A percentile compares a stretch with the other conserved stretches of the same genome.
phyloP scores from a whole-genome alignment of 257 asterid genomes.

The Gentiana dahurica region DNA sequence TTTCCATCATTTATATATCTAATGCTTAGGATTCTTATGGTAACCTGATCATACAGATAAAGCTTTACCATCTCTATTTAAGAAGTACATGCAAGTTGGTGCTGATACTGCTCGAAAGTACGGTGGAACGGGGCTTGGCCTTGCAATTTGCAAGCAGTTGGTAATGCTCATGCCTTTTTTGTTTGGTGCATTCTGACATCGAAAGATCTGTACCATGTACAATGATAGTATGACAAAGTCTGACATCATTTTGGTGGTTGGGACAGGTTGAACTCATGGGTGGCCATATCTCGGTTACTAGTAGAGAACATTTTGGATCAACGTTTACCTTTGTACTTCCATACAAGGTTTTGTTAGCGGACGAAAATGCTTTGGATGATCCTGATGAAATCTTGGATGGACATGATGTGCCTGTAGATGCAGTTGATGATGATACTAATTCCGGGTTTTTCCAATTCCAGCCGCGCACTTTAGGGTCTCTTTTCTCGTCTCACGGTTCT shows the following conservation, averaged over 20 bases:
- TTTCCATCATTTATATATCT: neutral
- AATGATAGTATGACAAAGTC: too few species aligned
- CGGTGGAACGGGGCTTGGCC: conserved; percentile 94
- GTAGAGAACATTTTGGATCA: conserved; percentile 63
- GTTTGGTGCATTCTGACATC: neutral
- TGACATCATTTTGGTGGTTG: neutral
- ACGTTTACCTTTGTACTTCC: conserved; percentile 76
- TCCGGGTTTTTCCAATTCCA: conserved; percentile 61
- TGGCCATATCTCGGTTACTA: conserved; percentile 65
- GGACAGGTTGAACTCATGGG: conserved; percentile 95
- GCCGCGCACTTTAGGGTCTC: conserved; percentile 62
- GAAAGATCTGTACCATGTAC: neutral
- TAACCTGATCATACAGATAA: conserved; percentile 34
- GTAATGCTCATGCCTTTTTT: conserved; percentile 22
- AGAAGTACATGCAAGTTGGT: conserved; percentile 93
- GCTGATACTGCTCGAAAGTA: conserved; percentile 89
- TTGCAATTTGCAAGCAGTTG: conserved; percentile 87
- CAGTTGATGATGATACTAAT: conserved; percentile 47
- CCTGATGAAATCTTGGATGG: conserved; percentile 55
- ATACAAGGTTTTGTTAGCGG: conserved; percentile 48
- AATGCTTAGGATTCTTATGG: neutral
- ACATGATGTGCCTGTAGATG: conserved; percentile 33
- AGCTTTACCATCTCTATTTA: conserved; percentile 69
- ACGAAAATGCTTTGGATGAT: conserved; percentile 51
- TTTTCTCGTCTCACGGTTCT: conserved; percentile 44